phyloP scores from a whole-genome alignment of 139 green algal species.

The Edaphochlamys debaryana region DNA sequence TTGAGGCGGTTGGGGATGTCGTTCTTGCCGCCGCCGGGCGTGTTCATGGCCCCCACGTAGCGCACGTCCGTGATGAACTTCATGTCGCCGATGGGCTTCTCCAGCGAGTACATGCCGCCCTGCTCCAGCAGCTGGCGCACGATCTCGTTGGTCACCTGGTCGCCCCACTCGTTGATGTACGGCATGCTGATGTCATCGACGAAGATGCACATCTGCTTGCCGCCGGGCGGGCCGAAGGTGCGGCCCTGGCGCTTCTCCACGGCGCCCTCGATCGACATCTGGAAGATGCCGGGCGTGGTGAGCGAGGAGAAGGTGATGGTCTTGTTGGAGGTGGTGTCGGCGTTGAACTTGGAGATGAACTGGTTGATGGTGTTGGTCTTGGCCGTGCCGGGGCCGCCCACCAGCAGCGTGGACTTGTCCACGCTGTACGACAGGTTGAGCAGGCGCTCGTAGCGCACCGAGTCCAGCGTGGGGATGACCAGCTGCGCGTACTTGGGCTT shows the following conservation, averaged over 20 bases:
- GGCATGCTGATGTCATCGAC: slow-evolving; percentile 96
- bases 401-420: slow-evolving; percentile 78
- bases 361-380: slow-evolving; percentile 91
- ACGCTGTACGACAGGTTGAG: slow-evolving; percentile 79
- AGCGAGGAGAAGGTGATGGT: slow-evolving; percentile 95
- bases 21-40: slow-evolving; percentile 90
- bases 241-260: slow-evolving; percentile 96
- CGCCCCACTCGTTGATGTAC: slow-evolving; percentile 94
- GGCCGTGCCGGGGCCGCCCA: slow-evolving; percentile 92
- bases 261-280: slow-evolving; percentile 79
- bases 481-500: slow-evolving; percentile 90
- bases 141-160: slow-evolving; percentile 97
- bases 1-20: slow-evolving; percentile 97
- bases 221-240: slow-evolving; percentile 90
- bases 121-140: slow-evolving; percentile 95
- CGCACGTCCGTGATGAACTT: slow-evolving; percentile 88
- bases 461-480: slow-evolving; percentile 93
- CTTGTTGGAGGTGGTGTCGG: slow-evolving; percentile 77
- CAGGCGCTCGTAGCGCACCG: slow-evolving; percentile 86
- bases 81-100: slow-evolving; percentile 97
- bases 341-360: slow-evolving; percentile 83
- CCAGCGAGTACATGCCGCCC: slow-evolving; percentile 91
- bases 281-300: slow-evolving; percentile 94
- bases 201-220: slow-evolving; percentile 91
- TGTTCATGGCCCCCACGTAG: slow-evolving; percentile 93